These are phyloP conservation scores for Metarhizium sp. DNA, from an alignment of 2,329 filamentous ascomycete species.

Conservation along the genomic window DNA sequence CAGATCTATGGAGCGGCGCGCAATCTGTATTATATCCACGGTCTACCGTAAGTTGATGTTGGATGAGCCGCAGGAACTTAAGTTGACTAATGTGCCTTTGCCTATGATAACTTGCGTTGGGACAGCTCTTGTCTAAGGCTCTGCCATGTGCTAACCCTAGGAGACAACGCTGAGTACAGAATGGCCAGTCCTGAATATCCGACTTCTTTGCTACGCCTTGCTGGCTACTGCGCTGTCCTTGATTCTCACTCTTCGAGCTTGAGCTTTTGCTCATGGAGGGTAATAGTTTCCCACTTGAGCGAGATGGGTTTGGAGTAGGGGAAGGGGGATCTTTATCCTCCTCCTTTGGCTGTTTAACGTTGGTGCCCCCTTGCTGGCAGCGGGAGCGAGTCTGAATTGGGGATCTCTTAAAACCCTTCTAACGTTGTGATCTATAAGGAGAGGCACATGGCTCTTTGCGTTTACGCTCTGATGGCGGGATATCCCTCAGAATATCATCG, in stretches of 20 bases:
- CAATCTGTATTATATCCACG: constrained; percentile 19
- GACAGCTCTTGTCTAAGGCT: constrained; percentile 1
- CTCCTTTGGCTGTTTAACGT: background rate
- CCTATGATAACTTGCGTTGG: constrained; percentile 12
- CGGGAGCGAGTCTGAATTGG: constrained; percentile 12
- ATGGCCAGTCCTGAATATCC: background rate
- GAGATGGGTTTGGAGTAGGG: background rate
- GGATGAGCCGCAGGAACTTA: constrained; percentile 17
- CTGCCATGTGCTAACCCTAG: constrained; percentile 1
- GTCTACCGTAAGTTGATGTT: constrained; percentile 19
- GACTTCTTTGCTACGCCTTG: background rate
- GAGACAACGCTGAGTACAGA: constrained; percentile 5
- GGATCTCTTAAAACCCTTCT: constrained; percentile 19
- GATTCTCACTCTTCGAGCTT: background rate
- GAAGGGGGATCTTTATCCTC: constrained; percentile 1
- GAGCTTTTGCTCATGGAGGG: background rate
- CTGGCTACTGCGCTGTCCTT: background rate
- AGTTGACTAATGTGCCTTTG: constrained; percentile 13
- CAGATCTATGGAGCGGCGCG: constrained; percentile 18
- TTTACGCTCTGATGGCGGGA: constrained; percentile 15
- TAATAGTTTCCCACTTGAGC: background rate
- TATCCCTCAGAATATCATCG: constrained; percentile 18
- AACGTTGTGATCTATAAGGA: constrained; percentile 17
- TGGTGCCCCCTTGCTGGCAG: background rate
- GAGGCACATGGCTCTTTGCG: constrained; percentile 8